Conservation (phyloP, 306 rosid genomes). For the Phaseolus lunatus region DNA sequence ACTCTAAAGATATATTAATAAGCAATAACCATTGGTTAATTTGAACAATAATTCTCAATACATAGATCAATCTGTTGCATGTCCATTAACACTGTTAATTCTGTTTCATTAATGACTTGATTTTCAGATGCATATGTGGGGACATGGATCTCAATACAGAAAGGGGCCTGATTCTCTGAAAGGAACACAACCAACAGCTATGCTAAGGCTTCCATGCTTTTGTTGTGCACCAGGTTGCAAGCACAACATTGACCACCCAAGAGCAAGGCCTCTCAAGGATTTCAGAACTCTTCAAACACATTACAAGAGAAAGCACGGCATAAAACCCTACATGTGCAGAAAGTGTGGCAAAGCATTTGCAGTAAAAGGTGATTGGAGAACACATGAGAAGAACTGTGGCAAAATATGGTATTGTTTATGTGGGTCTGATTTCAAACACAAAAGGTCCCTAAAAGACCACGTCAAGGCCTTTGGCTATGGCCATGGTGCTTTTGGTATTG, state of each 20-base stretch:
- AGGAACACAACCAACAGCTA: slow-evolving; percentile 70
- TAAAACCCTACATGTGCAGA: slow-evolving; percentile 68
- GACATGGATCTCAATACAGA: slow-evolving; percentile 82
- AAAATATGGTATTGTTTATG: slow-evolving; percentile 73
- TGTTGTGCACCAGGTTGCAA: slow-evolving; percentile 74
- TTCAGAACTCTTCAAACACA: slow-evolving; percentile 84
- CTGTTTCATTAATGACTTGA: slow-evolving; percentile 14
- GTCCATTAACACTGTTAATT: neutral
- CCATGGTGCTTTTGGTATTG: slow-evolving; percentile 56
- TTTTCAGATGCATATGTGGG: slow-evolving; percentile 85
- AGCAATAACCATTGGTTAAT: neutral
- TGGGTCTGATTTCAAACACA: slow-evolving; percentile 78
- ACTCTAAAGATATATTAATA: neutral
- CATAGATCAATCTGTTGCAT: neutral
- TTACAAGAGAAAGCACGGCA: slow-evolving; percentile 78
- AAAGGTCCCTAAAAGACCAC: slow-evolving; percentile 72
- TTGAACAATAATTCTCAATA: neutral
- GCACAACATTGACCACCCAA: slow-evolving; percentile 73
- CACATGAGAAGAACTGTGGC: slow-evolving; percentile 85
- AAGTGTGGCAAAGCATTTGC: slow-evolving; percentile 73
- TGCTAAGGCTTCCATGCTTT: slow-evolving; percentile 71
- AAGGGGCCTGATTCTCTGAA: slow-evolving; percentile 63
- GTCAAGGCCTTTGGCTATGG: slow-evolving; percentile 68
- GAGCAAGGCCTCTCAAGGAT: slow-evolving; percentile 72
- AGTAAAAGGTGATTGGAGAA: slow-evolving; percentile 83